Base-by-base conservation (phyloP, 2,329 filamentous ascomycete genomes). In the Sporothrix mexicana region DNA sequence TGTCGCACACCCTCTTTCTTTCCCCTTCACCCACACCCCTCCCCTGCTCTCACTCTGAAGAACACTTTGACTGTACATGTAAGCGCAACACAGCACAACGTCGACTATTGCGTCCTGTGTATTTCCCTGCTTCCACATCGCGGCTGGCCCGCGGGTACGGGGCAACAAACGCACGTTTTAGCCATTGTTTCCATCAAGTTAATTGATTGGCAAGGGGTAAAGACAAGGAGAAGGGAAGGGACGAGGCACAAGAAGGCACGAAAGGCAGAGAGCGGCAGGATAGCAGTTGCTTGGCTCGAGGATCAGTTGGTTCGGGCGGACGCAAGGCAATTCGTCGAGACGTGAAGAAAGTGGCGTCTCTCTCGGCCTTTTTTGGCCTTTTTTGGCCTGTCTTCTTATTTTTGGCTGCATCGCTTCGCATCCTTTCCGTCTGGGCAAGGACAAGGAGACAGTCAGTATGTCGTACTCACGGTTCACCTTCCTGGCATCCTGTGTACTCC, bases 81-180 rank as follows among this genome's bases (percentile, higher is more conserved):
- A n/a, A n/a, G 51, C 51, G 23, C 51, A 10, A n/a, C 15, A 25
- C 10, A 55, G 20, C 23, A 25, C 53, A 55, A 10, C 55, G 13
- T 8, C 55, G n/a, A n/a, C n/a, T n/a, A n/a, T n/a, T n/a, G n/a
- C n/a, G n/a, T n/a, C n/a, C n/a, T n/a, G n/a, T n/a, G n/a, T 36
- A 36, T 36, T 36, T 36, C 30, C 30, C 30, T 36, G 30, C 30
- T 36, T 41, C 13, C 12, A 5, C 25, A 57, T 30, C 30, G 15
- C 57, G 57, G 36, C 59, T 62, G 59, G 59, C n/a, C 36, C 59
- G 36, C 59, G 59, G 59, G 17, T 43, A 62, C 59, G 36, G 51
- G 23, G 51, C 20, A 20, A 55, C 51, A 25, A 20, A 17, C 15
- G 15, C 59, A 43, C 51, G 36, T 9, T 43, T 62, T 62, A 62